Base-by-base conservation (phyloP, 2,329 filamentous ascomycete genomes). In the Scytalidium sp. region DNA sequence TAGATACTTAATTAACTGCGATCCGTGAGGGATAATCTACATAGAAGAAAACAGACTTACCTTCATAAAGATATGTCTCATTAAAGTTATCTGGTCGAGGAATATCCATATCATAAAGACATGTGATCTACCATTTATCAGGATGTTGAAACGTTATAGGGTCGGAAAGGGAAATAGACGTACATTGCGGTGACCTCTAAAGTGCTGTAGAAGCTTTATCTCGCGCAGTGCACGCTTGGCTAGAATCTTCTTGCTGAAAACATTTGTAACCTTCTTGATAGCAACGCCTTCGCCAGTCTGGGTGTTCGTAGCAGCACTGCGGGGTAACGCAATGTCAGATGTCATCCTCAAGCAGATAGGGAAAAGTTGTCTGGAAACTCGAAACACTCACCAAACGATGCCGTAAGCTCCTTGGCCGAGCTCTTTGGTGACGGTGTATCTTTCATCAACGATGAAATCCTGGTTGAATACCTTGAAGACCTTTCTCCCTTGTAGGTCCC, bases 191-290 rank as follows among this genome's bases (percentile, higher is more conserved):
- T 93, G 88, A 47, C 89, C 89, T 64, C 94, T 83, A 76, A 99
- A 99, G 73, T 99, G 94, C 76, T 97, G 93, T 57, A 99, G 80
- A 61, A 99, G 82, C 82, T 97, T 99, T 75, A 99, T 97, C 76
- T 99, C 94, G 71, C 94, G 85, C 78, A 99, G 74, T 45, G 94
- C 94, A 66, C 94, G 89, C 84, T 99, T 99, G 64, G 94, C 94
- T 60, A 99, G 81, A 62, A 99, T 99, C 84, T 97, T 97, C 78
- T 99, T 99, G 81, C 91, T 97, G 74, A 99, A 99, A 64, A 99
- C 93, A 88, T 99, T 99, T 76, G 94, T 99, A 69, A 99, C 90
- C 75, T 99, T 99, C 75, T 99, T 99, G 79, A 99, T 94, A 64
- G 94, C 94, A 56, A 99, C 92, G 39, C 93, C 92, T 69, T 99